A percentile compares a stretch with the other conserved stretches of the same genome.
These are phyloP conservation scores for Cystobasidiopsis lactophilus DNA, from an alignment of 768 basidiomycete species.

Conservation along the genomic window DNA sequence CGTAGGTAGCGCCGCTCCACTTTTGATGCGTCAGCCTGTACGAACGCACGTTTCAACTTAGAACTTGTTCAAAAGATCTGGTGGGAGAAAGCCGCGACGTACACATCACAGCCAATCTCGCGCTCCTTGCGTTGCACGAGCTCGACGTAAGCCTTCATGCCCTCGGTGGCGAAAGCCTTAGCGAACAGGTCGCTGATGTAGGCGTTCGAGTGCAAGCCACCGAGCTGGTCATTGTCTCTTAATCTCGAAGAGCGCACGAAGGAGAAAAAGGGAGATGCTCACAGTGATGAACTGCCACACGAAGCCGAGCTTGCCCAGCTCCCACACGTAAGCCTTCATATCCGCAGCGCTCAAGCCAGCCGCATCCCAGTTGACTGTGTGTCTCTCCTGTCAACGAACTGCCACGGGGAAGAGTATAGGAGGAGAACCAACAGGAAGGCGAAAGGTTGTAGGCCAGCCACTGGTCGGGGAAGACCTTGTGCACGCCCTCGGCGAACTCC, in stretches of 20 bases:
- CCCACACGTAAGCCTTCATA: constrained; percentile 77
- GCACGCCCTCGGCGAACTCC: constrained; percentile 73
- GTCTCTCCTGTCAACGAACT: constrained; percentile 1
- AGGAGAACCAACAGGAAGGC: constrained; percentile 44
- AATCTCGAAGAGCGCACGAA: constrained; percentile 1
- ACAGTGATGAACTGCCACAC: constrained; percentile 99
- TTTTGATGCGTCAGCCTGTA: constrained; percentile 97
- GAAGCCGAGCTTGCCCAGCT: constrained; percentile 83
- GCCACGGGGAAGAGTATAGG: constrained; percentile 37
- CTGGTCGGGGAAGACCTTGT: constrained; percentile 52
- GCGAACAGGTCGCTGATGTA: constrained; percentile 92
- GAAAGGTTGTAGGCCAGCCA: constrained; percentile 95
- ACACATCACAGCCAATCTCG: constrained; percentile 81
- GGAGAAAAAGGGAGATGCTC: constrained; percentile 20
- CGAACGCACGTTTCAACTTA: too few species aligned
- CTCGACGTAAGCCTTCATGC: constrained; percentile 98
- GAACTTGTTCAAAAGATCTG: too few species aligned
- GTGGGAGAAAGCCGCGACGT: too few species aligned
- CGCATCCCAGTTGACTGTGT: constrained; percentile 34
- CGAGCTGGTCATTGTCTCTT: too few species aligned
- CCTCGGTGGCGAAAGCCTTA: constrained; percentile 51
- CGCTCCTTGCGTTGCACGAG: constrained; percentile 77
- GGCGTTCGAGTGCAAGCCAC: constrained; percentile 87
- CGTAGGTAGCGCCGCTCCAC: constrained; percentile 85
- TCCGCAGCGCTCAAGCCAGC: constrained; percentile 67